phyloP scores from a whole-genome alignment of 306 rosid species.

The Vigna unguiculata region DNA sequence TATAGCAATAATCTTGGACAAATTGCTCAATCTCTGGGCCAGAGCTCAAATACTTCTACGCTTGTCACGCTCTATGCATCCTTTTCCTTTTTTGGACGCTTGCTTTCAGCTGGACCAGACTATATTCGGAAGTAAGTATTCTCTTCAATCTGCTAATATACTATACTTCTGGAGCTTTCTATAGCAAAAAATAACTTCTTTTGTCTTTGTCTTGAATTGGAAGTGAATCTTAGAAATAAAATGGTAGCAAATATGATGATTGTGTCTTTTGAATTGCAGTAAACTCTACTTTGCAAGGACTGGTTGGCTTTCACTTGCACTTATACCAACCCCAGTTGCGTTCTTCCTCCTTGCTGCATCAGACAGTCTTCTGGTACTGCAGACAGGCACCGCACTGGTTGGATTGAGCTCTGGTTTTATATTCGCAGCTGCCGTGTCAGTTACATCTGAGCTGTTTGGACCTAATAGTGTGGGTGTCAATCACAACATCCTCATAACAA shows the following conservation, averaged over 20 bases:
- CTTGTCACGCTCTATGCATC: conserved; percentile 84
- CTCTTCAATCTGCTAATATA: neutral
- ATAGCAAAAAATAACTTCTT: conserved; percentile 9
- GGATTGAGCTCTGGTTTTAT: conserved; percentile 96
- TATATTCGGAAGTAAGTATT: conserved; percentile 73
- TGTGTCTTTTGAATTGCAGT: conserved; percentile 54
- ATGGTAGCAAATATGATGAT: conserved; percentile 23
- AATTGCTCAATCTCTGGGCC: conserved; percentile 81
- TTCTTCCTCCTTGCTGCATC: conserved; percentile 78
- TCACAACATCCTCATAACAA: conserved; percentile 92
- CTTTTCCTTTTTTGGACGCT: conserved; percentile 92
- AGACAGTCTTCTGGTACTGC: conserved; percentile 53
- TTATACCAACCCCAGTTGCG: conserved; percentile 90
- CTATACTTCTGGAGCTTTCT: conserved; percentile 6
- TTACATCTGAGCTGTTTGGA: conserved; percentile 93
- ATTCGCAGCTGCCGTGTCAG: conserved; percentile 92
- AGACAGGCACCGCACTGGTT: conserved; percentile 75
- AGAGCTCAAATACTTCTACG: conserved; percentile 61
- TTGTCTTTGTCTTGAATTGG: conserved; percentile 12
- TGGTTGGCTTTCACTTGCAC: conserved; percentile 86
- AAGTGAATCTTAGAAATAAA: conserved; percentile 32
- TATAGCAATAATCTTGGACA: conserved; percentile 96
- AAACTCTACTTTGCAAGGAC: conserved; percentile 94
- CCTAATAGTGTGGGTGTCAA: conserved; percentile 83
- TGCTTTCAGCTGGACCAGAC: conserved; percentile 93